Evolutionary conservation across 352 stramenopile genomes (phyloP), one percentile per base, ranked within the genome.

Genomic region (Phytophthora pisi): DNA sequence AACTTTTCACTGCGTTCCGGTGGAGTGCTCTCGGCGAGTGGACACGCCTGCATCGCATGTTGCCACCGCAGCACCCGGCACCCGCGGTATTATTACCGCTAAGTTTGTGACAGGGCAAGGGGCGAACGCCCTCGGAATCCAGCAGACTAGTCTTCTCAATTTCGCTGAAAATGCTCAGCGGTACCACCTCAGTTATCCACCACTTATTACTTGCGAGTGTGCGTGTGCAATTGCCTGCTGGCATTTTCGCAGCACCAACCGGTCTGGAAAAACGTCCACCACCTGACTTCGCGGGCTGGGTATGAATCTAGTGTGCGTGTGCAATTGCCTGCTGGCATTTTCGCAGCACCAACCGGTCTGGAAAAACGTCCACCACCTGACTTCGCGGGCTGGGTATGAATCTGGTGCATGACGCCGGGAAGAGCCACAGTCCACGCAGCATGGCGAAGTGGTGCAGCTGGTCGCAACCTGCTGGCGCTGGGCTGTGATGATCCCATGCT

Each of bases 161-260:
- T 72, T 72, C 65, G 5, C 24, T 60, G 52, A 72, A 68, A 23
- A 6, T 47, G 64, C 64, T 9, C 30, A 61, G 31, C 15, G 43
- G 42, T 40, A 61, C 55, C 36, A 34, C 57, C 15, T 23, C 13
- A 20, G 5, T 28, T 54, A 64, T 23, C 49, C 60, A 65, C 30
- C 49, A 46, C 34, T 20, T 31, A 24, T 20, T 31, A 24, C 55
- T 57, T 64, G 34, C 59, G 51, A 62, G 7, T 9, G 57, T 57
- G 40, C 51, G 57, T 57, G 18, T 47, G 36, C 38, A 58, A 52
- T 53, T 16, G 49, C 16, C 63, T 49, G 52, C 49, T 66, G 51
- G 45, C 51, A 60, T 49, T 64, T 69, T 73, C 55, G 46, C 59
- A 69, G 26, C 36, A 15, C 47, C 60, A 69, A 74, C 40, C 38